Base-by-base conservation (phyloP, 176 grass and related monocot species). In the Aegilops umbellulata region DNA sequence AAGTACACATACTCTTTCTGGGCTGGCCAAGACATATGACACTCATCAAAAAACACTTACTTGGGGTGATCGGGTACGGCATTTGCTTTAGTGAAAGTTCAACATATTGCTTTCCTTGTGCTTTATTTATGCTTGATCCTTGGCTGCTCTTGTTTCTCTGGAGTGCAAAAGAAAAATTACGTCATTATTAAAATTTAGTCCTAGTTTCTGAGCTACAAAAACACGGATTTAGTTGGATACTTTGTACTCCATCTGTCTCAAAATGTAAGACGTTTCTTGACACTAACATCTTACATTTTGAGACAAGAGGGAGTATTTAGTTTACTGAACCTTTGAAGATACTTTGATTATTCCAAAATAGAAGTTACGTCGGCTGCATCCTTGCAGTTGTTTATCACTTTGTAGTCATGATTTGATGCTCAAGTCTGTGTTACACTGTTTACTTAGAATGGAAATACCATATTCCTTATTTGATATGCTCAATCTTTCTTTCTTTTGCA, bases 11-110 rank as follows among this genome's bases (percentile, higher is more conserved):
- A 82, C 82, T 87, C 86, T 94, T 90, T 95, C 92, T 84, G 93
- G 93, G 22, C 77, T 95, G 82, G 83, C 89, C 49, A 79, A 76
- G 51, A 74, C 86, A 46, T 94, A 95, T 83, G 83, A 86, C 80
- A 89, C 85, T 46, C 58, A 17, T 80, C 32, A 60, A 80, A 97
- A 97, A 89, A 79, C 81, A 41, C 88, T 98, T 92, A 93, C 66
- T 74, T 98, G 96, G 96, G 90, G 96, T 89, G 96, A 98, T 90
- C 34, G 82, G 96, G 96, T 98, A 94, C 86, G 72, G 5, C 60
- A 84, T 81, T 44, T 65, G 24, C 46, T 92, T 83, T 32, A 57
- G 25, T 42, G 77, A 30, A 47, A 63, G 26, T 26, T 60, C 74
- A 62, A 74, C 72, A n/a, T 10, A 10, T 69, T 86, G 3, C n/a